Evolutionary conservation across 371 early-diverging fungal species (phyloP), one percentile per base, ranked within the genome.

Genomic region (Gilbertella persicaria): DNA sequence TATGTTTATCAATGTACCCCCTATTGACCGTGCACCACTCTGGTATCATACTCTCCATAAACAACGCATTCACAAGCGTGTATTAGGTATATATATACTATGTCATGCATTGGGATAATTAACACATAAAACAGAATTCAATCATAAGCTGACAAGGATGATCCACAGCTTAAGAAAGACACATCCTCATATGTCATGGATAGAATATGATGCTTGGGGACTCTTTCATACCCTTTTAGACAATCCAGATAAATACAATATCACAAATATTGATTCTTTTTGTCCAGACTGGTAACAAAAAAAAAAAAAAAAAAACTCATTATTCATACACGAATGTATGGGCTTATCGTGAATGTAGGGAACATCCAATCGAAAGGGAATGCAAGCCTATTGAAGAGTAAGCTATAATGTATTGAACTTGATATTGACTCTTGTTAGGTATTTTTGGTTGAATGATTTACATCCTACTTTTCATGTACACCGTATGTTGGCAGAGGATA

Each of bases 401-500:
- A 62, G 26, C 17, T 6, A 33, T 10, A 47, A 9, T 16, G 39
- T 26, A 17, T 13, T 13, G 35, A 12, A 30, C 20, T 16, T 4
- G 2, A 29, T 30, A 24, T 19, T 30, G 5, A 26, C 33, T 9
- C 21, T 36, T 36, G 28, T 37, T 53, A 73, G 70, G 19, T 73
- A 73, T 28, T 70, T 73, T 53, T 73, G 74, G 74, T 40, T 54
- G 4, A 69, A 73, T 40, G 65, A 60, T 40, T 54, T 73, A 16
- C 74, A 73, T 56, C 74, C 74, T 9, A 73, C 74, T 1, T 62
- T 45, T 43, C 61, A 50, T 30, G 62, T 73, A 4, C 74, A 73
- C 26, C 36, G 55, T 38, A 19, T 58, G n/a, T 19, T 73, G 37
- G 67, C 67, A 14, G 23, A 69, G 49, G 59, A 58, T 21, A 33